phyloP scores from a whole-genome alignment of 345 rosid species.

The Citrus hindsii region DNA sequence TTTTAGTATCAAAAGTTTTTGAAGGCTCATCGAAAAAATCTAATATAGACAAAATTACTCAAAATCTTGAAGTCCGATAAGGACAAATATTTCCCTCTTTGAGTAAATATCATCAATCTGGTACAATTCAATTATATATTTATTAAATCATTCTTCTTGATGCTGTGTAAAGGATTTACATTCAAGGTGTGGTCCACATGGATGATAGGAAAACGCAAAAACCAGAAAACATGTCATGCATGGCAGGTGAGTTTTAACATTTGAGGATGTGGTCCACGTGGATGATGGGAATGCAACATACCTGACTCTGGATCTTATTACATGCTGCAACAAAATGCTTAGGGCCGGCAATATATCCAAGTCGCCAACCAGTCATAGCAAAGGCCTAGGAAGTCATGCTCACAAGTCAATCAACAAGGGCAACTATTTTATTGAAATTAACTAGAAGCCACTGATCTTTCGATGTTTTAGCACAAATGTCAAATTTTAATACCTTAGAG shows the following conservation, averaged over 20 bases:
- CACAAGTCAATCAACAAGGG: constrained; percentile 6
- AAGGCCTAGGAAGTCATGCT: constrained; percentile 60
- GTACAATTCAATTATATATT: background rate
- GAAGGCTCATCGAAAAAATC: background rate
- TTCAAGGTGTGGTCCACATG: too few relatives aligned
- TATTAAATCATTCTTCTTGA: background rate
- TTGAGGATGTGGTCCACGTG: background rate
- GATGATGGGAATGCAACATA: constrained; percentile 20
- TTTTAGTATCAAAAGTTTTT: background rate
- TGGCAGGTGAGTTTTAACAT: background rate
- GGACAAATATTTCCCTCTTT: background rate
- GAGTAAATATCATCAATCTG: background rate
- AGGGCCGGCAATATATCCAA: constrained; percentile 93
- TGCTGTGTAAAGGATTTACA: background rate
- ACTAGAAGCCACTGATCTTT: background rate
- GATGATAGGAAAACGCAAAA: background rate
- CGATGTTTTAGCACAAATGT: background rate
- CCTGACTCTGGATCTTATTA: constrained; percentile 98
- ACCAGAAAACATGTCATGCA: background rate
- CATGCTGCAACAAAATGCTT: constrained; percentile 91
- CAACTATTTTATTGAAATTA: background rate
- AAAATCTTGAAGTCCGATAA: background rate
- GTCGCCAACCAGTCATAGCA: constrained; percentile 99
- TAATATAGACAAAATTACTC: background rate
- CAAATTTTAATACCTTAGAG: constrained; percentile 63